These are phyloP conservation scores for Abelmoschus esculentus DNA, from an alignment of 345 rosid species.

Conservation along the genomic window DNA sequence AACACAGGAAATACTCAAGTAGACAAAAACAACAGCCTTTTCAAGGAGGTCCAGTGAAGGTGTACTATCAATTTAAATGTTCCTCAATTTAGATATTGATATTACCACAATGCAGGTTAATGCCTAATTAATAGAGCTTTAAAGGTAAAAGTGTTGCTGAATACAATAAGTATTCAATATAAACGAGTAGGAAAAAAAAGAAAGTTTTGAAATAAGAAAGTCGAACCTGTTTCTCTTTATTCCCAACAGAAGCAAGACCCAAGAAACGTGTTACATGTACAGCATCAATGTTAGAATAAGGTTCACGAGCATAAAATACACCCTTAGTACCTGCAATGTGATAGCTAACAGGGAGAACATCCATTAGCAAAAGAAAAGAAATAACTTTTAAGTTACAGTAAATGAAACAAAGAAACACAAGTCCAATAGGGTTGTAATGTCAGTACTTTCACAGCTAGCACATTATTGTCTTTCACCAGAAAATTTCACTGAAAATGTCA, in stretches of 20 bases:
- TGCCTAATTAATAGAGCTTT: neutral
- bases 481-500: neutral
- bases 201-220: neutral
- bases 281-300: conserved; percentile 64
- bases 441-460: neutral
- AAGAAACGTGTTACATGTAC: conserved; percentile 80
- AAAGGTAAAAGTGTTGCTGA: conserved; percentile 1
- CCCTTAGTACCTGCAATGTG: conserved; percentile 87
- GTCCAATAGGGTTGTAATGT: neutral
- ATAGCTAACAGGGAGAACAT: conserved; percentile 42
- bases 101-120: neutral
- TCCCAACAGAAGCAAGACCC: conserved; percentile 90
- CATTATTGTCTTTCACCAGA: conserved; percentile 1
- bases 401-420: conserved; percentile 1
- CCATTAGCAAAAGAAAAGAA: conserved; percentile 12
- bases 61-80: neutral
- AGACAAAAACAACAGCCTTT: neutral
- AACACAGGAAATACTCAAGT: conserved; percentile 1
- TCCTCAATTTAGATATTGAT: neutral
- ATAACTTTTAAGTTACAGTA: neutral
- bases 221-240: conserved; percentile 77
- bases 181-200: neutral
- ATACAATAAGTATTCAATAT: neutral
- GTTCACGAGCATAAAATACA: conserved; percentile 77
- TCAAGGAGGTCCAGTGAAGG: neutral